Evolutionary conservation across 495 filamentous ascomycete genomes (phyloP), one percentile per base, ranked within the genome.

Genomic region (Durotheca rogersii): DNA sequence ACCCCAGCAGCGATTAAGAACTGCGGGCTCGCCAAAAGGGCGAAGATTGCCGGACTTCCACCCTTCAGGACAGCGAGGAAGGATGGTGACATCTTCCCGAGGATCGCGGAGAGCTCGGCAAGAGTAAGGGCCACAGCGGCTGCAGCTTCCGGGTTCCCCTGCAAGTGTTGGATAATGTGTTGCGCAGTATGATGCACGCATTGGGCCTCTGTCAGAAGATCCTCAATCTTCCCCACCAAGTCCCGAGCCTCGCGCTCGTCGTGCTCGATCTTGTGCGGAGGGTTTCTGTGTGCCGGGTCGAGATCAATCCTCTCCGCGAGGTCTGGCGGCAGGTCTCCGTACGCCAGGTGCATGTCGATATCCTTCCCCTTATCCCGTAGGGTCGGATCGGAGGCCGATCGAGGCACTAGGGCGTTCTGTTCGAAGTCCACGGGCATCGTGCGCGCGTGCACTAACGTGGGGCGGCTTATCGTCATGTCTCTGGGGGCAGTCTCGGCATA

Each of bases 1-100:
- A 96, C 82, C 14, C 93, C 88, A 11, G 87, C 88, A 15, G 92
- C 88, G 53, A 98, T 95, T 25, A 95, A 75, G 63, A 98, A 98
- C 62, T 98, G 88, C 11, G 93, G 93, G 46, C 82, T 86, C 11
- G 85, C 81, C 1, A 98, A 79, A n/a, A 98, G 73, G 1, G 86
- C 90, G 55, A 95, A 92, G 23, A 96, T 80, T 9, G 85, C 80
- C 0, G 93, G 93, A 40, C 89, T 88, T 5, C 83, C 82, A 16
- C 82, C 72, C 61, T 95, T 96, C 54, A 97, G 53, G 2, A 82
- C 69, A 7, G 78, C 72, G 15, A 96, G 73, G 4, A 87, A 89
- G 2, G 83, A 80, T 0, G 93, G 93, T 0, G 83, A 85, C 84
- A 96, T 87, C 69, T 96, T 96, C 14, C 79, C 77, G 1, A 86